phyloP scores from a whole-genome alignment of 2,329 filamentous ascomycete genomes.

The Herpotrichia juniperi region DNA sequence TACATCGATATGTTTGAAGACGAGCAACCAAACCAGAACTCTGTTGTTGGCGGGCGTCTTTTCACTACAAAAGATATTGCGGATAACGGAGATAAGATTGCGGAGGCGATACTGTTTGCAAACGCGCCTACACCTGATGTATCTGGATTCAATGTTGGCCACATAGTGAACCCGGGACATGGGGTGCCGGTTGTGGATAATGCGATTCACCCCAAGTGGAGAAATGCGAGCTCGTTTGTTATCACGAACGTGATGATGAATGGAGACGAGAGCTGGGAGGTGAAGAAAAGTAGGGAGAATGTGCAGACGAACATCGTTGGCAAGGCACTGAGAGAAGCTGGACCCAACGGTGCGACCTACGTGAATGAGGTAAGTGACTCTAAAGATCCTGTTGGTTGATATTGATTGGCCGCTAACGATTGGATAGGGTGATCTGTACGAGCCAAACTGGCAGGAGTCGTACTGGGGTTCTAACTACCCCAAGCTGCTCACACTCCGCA shows the following conservation, averaged over 20 bases:
- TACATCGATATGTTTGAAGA: slow-evolving; percentile 46
- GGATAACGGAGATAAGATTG: slow-evolving; percentile 27
- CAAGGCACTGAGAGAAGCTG: slow-evolving; percentile 35
- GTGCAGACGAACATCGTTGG: slow-evolving; percentile 40
- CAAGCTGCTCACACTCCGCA: slow-evolving; percentile 32
- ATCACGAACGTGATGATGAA: slow-evolving; percentile 39
- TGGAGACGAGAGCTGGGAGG: slow-evolving; percentile 37
- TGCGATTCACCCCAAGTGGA: slow-evolving; percentile 41
- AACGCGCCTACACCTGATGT: slow-evolving; percentile 24
- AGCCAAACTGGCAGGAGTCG: slow-evolving; percentile 43
- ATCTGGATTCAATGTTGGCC: slow-evolving; percentile 36
- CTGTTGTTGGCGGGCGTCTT: slow-evolving; percentile 39
- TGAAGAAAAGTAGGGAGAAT: slow-evolving; percentile 32
- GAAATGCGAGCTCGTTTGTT: slow-evolving; percentile 43
- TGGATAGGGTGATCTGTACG: slow-evolving; percentile 38
- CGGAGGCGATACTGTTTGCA: slow-evolving; percentile 32
- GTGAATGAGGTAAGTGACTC: slow-evolving; percentile 37
- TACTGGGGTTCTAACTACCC: slow-evolving; percentile 45
- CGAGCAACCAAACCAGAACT: slow-evolving; percentile 34
- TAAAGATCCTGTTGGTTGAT: background rate
- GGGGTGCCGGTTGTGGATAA: slow-evolving; percentile 37
- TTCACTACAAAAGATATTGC: slow-evolving; percentile 38
- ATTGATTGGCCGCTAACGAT: background rate
- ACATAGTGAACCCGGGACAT: slow-evolving; percentile 42
- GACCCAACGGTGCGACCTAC: slow-evolving; percentile 38